Evolutionary conservation across 2,329 filamentous ascomycete genomes (phyloP).

Genomic region (Fusarium floridanum): DNA sequence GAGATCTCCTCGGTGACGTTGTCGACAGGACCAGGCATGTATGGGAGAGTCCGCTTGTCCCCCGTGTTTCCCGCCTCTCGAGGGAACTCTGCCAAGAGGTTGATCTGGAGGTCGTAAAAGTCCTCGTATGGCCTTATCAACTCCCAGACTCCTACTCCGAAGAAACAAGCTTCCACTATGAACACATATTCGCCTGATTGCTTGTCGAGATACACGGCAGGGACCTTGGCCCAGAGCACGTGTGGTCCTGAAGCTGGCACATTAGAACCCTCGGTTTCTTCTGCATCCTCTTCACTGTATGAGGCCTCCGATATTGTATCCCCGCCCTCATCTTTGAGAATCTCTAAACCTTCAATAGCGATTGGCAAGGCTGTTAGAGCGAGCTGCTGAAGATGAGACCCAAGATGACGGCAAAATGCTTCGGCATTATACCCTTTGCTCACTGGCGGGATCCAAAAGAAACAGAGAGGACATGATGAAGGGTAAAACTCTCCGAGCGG

Average conservation of each 20-base stretch:
- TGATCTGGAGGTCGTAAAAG: neutral
- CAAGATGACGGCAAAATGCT: neutral
- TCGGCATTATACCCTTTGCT: fast-evolving
- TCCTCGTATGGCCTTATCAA: neutral
- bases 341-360: neutral
- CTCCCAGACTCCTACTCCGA: neutral
- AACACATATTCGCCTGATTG: neutral
- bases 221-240: neutral
- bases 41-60: neutral
- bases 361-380: neutral
- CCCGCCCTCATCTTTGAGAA: neutral
- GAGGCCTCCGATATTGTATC: neutral
- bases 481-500: too few relatives aligned
- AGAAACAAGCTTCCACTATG: neutral
- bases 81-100: neutral
- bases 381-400: neutral
- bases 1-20: neutral
- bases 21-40: neutral
- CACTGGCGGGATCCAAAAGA: neutral
- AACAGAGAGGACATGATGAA: neutral
- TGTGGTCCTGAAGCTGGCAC: neutral
- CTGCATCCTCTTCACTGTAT: neutral
- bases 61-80: neutral
- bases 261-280: neutral
- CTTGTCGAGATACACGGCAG: too few relatives aligned